Evolutionary conservation across 805 yeast species (phyloP), one percentile per base, ranked within the genome.

Genomic region (Yarrowia phangngaensis): DNA sequence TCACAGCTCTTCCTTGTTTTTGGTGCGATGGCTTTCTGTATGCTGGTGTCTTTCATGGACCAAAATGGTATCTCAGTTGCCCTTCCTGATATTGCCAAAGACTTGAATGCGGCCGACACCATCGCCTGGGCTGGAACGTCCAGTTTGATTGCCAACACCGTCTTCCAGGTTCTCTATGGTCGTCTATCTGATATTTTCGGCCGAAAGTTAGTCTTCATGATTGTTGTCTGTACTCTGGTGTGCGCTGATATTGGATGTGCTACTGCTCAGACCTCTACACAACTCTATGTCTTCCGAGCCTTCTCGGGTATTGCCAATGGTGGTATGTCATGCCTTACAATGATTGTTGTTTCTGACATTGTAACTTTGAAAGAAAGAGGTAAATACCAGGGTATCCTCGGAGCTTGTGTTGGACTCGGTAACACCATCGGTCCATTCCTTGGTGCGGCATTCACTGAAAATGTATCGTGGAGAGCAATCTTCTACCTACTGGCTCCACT

Each of bases 101-200:
- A 70, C 23, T 61, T 76, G 35, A 51, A 73, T 38, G 75, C 78
- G 2, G 64, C 67, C 31, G 63, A 63, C 14, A 70, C 78, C 1
- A 74, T 77, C 33, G 70, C 76, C 36, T 78, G 83, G 82, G 79
- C 78, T 0, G 80, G 80, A 11, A 72, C 82, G 0, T 71, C 80
- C 2, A 60, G 72, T 12, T 60, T 75, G 20, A 69, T 78, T 43
- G 76, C 80, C 5, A 71, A 70, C 43, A 68, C 77, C 36, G 68
- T 70, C 5, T 74, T 75, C 53, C 80, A 76, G 55, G 74, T 75
- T 4, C 57, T 76, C 8, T 69, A 72, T 40, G 82, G 82, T 1
- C 62, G 82, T 23, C 57, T 75, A 19, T 70, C 79, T 2, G 82
- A 78, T 58, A 74, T 77, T 7, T 74, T 76, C 57, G 78, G 78